Conservation (phyloP, 495 filamentous ascomycete genomes). For the Lasiosphaeria ovina region DNA sequence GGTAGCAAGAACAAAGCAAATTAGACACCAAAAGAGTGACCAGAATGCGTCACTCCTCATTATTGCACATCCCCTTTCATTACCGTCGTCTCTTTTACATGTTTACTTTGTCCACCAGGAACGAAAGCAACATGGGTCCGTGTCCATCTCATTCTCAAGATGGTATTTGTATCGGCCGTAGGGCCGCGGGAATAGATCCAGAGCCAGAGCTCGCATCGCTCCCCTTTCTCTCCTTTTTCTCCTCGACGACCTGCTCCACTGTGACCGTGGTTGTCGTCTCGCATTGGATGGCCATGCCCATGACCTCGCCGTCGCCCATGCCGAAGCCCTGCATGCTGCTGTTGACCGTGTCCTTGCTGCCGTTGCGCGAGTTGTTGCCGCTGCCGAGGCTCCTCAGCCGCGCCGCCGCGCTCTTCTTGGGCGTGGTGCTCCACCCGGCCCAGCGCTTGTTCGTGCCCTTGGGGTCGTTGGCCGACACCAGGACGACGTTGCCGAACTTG, state of each 20-base stretch:
- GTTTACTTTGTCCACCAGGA: neutral
- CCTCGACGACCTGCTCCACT: constrained; percentile 30
- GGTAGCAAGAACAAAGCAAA: neutral
- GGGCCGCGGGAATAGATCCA: neutral
- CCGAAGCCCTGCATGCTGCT: constrained; percentile 33
- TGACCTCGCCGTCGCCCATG: constrained; percentile 24
- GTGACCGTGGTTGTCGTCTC: constrained; percentile 43
- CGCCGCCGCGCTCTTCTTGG: constrained; percentile 18
- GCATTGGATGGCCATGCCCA: constrained; percentile 41
- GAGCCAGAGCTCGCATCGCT: constrained; percentile 14
- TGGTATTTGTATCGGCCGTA: neutral
- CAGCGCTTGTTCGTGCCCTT: constrained; percentile 16
- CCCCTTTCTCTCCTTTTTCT: constrained; percentile 16
- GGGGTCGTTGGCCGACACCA: constrained; percentile 32
- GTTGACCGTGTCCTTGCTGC: constrained; percentile 24
- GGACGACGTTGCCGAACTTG: constrained; percentile 40
- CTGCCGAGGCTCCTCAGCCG: constrained; percentile 15
- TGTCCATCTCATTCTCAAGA: neutral
- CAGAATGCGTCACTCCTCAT: neutral
- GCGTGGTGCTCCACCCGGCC: constrained; percentile 18
- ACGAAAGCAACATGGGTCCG: neutral
- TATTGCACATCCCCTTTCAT: neutral
- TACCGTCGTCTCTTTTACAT: neutral
- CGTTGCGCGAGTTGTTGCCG: constrained; percentile 21
- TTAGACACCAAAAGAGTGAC: neutral